Evolutionary conservation across 371 early-diverging fungal genomes (phyloP).

Genomic region (Apophysomyces variabilis): DNA sequence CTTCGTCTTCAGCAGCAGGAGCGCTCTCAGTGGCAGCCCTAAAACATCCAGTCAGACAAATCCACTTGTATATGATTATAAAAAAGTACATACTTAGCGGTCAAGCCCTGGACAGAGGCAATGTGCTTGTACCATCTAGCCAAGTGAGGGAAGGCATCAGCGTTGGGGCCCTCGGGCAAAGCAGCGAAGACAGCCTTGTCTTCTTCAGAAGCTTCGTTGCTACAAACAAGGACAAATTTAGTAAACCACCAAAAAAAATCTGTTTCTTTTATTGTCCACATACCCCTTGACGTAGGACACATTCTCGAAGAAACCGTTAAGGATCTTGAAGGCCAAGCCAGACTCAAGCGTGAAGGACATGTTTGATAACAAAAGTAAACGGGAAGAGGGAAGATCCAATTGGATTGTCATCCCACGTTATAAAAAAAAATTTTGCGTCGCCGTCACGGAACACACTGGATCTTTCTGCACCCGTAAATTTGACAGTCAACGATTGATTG

Average conservation of each 20-base stretch:
- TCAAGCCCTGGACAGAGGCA: conserved; percentile 65
- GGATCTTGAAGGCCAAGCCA: conserved; percentile 62
- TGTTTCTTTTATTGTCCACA: conserved; percentile 17
- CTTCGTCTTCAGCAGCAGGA: conserved; percentile 82
- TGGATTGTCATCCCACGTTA: neutral
- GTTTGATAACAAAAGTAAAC: conserved; percentile 12
- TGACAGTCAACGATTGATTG: too few relatives aligned
- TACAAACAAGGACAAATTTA: conserved; percentile 23
- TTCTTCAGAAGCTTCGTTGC: conserved; percentile 80
- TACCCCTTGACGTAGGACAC: conserved; percentile 83
- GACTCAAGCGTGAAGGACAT: conserved; percentile 74
- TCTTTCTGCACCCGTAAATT: too few relatives aligned
- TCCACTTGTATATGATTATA: neutral
- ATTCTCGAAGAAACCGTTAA: conserved; percentile 81
- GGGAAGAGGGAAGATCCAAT: conserved; percentile 19
- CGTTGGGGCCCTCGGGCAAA: conserved; percentile 78
- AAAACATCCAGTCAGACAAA: neutral
- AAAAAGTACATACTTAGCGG: conserved; percentile 52
- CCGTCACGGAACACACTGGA: neutral
- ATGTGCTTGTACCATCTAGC: conserved; percentile 97
- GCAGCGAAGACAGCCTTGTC: conserved; percentile 88
- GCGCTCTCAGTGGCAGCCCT: conserved; percentile 61
- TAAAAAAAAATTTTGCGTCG: conserved; percentile 11
- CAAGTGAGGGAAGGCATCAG: conserved; percentile 82
- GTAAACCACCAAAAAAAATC: neutral